Evolutionary conservation across 345 rosid genomes (phyloP).

Genomic region (Populus euphratica): DNA sequence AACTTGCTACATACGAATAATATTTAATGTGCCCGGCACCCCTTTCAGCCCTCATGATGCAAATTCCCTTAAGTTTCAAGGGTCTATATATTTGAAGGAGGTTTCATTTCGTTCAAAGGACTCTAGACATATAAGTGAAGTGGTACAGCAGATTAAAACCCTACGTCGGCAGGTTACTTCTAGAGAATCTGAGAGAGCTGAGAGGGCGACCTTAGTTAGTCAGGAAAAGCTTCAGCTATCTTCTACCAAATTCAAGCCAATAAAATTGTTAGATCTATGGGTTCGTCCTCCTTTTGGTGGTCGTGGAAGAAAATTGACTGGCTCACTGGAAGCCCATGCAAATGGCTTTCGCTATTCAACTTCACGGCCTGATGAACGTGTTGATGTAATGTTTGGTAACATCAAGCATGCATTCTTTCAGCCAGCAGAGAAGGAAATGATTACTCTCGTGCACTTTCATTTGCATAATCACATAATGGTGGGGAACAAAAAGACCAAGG

Average conservation of each 20-base stretch:
- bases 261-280: slow-evolving; percentile 78
- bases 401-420: slow-evolving; percentile 90
- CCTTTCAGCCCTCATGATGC: slow-evolving; percentile 79
- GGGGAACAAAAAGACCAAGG: slow-evolving; percentile 88
- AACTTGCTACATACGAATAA: slow-evolving; percentile 74
- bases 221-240: slow-evolving; percentile 76
- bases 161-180: slow-evolving; percentile 73
- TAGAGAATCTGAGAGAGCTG: slow-evolving; percentile 89
- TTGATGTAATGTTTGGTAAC: slow-evolving; percentile 78
- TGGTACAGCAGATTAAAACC: slow-evolving; percentile 70
- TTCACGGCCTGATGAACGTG: slow-evolving; percentile 73
- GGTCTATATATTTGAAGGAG: slow-evolving; percentile 76
- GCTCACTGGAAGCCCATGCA: slow-evolving; percentile 76
- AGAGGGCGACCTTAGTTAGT: slow-evolving; percentile 88
- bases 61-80: slow-evolving; percentile 61
- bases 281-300: slow-evolving; percentile 85
- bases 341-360: slow-evolving; percentile 87
- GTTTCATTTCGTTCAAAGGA: slow-evolving; percentile 89
- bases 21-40: slow-evolving; percentile 79
- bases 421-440: slow-evolving; percentile 95
- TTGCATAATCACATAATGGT: slow-evolving; percentile 96
- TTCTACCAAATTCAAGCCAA: slow-evolving; percentile 73
- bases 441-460: slow-evolving; percentile 79
- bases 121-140: slow-evolving; percentile 84
- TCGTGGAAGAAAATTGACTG: slow-evolving; percentile 82